Conservation (phyloP, 768 basidiomycete species). For the Galerina sulciceps region DNA sequence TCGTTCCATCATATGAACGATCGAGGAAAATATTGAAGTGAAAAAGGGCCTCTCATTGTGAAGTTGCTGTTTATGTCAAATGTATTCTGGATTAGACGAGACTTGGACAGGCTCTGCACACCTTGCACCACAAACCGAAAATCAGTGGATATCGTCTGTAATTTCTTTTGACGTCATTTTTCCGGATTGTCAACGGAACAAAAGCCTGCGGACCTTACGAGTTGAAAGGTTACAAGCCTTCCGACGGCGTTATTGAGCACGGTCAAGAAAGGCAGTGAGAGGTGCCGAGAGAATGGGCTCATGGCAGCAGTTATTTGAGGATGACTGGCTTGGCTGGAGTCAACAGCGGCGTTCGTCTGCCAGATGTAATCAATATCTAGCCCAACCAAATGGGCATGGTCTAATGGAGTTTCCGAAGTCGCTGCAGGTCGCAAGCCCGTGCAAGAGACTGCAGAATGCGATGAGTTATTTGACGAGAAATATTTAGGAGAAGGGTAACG, state of each 20-base stretch:
- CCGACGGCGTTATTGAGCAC: constrained; percentile 55
- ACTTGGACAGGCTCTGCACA: constrained; percentile 32
- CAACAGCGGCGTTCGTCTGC: constrained; percentile 16
- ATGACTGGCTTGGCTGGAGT: background rate
- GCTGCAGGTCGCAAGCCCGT: constrained; percentile 39
- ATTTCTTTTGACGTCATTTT: background rate
- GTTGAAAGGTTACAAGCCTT: constrained; percentile 59
- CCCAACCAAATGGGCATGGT: constrained; percentile 19
- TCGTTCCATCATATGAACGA: constrained; percentile 54
- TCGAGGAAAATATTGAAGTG: constrained; percentile 50
- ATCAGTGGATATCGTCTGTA: constrained; percentile 76
- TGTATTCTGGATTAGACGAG: background rate
- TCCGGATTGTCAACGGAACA: background rate
- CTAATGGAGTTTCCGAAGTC: constrained; percentile 10
- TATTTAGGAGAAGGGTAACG: background rate
- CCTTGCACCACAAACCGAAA: constrained; percentile 72
- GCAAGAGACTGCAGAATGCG: constrained; percentile 38
- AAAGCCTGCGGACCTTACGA: constrained; percentile 53
- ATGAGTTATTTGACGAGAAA: constrained; percentile 2
- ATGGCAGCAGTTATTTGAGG: constrained; percentile 13
- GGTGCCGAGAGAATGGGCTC: constrained; percentile 57
- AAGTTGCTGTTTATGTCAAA: constrained; percentile 49
- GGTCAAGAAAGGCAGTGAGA: constrained; percentile 58
- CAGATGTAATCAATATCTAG: constrained; percentile 30
- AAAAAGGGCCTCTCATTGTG: constrained; percentile 56